Evolutionary conservation across 306 rosid genomes (phyloP).

Genomic region (Luffa aegyptiaca): DNA sequence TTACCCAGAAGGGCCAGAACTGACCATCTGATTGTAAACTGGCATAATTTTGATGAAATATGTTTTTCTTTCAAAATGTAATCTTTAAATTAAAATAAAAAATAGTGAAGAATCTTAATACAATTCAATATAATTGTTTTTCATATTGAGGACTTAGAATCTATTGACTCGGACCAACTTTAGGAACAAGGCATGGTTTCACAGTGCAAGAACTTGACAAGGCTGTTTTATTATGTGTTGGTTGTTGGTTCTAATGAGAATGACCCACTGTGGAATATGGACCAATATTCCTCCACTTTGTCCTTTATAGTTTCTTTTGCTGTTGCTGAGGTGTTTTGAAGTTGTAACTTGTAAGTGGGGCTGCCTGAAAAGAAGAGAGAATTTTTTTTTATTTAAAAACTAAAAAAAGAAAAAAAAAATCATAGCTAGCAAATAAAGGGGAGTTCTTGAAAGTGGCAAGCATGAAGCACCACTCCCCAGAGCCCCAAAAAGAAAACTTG

Average conservation of each 20-base stretch:
- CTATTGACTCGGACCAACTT: not conserved
- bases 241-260: conserved; percentile 5
- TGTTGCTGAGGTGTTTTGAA: not conserved
- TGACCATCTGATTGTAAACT: not conserved
- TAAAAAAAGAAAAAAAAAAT: not conserved
- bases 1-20: not conserved
- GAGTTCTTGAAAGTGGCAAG: conserved; percentile 7
- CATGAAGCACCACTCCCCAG: conserved; percentile 10
- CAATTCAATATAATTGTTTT: not conserved
- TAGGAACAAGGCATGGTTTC: not conserved
- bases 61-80: not conserved
- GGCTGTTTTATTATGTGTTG: not conserved
- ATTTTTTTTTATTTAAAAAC: not conserved
- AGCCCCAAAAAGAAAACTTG: conserved; percentile 11
- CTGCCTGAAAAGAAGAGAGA: conserved; percentile 16
- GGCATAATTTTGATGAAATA: not conserved
- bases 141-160: not conserved
- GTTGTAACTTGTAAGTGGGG: conserved; percentile 4
- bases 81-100: not conserved
- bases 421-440: not conserved
- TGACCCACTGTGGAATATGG: conserved; percentile 3
- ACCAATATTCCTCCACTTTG: conserved; percentile 14
- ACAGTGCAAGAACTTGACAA: not conserved
- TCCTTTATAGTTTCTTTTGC: not conserved
- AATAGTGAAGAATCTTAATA: not conserved